These are phyloP conservation scores for Cercospora nicotianae DNA, from an alignment of 2,329 filamentous ascomycete genomes.

Conservation along the genomic window DNA sequence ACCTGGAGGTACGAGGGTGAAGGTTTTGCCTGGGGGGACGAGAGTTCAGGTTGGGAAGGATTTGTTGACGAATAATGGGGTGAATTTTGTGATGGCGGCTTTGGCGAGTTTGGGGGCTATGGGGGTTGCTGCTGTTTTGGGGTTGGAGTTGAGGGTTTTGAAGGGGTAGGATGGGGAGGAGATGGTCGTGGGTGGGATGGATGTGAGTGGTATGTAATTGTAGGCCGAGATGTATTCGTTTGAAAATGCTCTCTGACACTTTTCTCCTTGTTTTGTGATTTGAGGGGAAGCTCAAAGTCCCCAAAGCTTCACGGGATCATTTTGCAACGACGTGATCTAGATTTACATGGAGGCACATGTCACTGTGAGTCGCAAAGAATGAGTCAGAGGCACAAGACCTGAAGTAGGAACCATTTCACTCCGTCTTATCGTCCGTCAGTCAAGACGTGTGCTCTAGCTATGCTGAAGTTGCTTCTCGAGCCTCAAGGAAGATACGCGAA, in stretches of 20 bases:
- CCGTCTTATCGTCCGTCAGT: not conserved
- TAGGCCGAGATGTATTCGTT: too few relatives aligned
- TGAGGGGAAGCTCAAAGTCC: not conserved
- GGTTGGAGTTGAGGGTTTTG: conserved; percentile 12
- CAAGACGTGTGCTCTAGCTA: not conserved
- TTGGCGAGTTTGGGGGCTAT: conserved; percentile 79
- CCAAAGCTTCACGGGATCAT: not conserved
- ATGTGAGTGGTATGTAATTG: too few relatives aligned
- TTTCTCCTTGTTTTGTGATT: not conserved
- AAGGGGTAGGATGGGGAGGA: not conserved
- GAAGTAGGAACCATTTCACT: not conserved
- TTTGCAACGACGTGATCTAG: not conserved
- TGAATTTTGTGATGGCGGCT: conserved; percentile 89
- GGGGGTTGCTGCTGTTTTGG: conserved; percentile 48
- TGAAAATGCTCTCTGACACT: not conserved
- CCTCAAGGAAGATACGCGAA: not conserved
- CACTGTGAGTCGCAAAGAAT: not conserved
- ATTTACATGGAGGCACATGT: not conserved
- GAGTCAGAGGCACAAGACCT: not conserved
- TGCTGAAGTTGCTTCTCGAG: not conserved
- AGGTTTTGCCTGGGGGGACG: conserved; percentile 35
- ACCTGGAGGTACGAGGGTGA: conserved; percentile 55
- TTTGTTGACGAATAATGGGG: conserved; percentile 88
- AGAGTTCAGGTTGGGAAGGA: conserved; percentile 65
- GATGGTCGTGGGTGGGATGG: not conserved